phyloP scores from a whole-genome alignment of 208 protist genomes.

The Crithidia brevicula region DNA sequence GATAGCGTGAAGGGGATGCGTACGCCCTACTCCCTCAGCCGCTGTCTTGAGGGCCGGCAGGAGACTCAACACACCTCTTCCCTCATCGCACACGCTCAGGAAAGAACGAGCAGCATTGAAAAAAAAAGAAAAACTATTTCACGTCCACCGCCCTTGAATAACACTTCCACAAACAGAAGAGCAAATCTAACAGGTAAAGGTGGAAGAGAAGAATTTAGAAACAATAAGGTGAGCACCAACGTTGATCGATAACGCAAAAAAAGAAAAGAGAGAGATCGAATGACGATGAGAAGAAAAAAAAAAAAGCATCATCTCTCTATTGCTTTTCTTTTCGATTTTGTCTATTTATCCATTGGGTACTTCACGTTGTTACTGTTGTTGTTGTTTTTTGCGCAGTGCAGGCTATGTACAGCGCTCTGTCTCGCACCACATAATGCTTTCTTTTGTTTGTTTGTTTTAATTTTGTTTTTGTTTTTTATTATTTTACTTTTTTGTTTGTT shows the following conservation, averaged over 20 bases:
- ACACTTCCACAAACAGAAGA: not conserved
- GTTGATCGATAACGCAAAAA: conserved; percentile 10
- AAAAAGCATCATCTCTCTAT: not conserved
- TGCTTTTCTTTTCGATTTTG: not conserved
- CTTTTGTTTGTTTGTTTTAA: not conserved
- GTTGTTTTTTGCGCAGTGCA: not conserved
- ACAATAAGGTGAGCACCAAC: too few species aligned
- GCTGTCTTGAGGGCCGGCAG: too few species aligned
- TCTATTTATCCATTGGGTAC: not conserved
- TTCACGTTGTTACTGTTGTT: not conserved
- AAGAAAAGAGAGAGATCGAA: not conserved
- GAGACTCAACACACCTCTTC: too few species aligned
- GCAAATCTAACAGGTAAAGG: not conserved
- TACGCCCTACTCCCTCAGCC: too few species aligned
- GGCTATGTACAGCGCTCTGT: too few species aligned
- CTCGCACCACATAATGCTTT: too few species aligned
- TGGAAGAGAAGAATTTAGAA: not conserved
- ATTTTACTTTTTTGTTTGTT: not conserved
- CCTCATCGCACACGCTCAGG: too few species aligned
- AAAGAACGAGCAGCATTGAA: too few species aligned
- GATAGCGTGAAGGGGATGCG: too few species aligned
- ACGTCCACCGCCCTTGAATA: not conserved
- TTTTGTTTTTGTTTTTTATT: not conserved
- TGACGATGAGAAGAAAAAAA: not conserved
- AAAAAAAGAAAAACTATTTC: not conserved